Conservation (phyloP, 2,329 filamentous ascomycete species). For the Albifimbria verrucaria region DNA sequence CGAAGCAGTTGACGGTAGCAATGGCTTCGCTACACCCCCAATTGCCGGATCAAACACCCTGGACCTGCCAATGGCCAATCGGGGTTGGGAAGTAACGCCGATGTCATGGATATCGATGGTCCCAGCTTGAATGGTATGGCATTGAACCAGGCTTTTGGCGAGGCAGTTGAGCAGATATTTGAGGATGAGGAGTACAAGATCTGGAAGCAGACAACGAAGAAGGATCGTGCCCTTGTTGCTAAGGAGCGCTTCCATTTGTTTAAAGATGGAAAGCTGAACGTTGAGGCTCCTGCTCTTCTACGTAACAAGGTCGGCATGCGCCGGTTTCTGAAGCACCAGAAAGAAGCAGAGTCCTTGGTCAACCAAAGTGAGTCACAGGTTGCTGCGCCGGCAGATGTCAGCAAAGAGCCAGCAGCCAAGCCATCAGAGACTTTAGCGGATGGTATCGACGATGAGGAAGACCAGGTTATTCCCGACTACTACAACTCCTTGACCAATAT, state of each 20-base stretch:
- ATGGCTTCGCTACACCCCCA: constrained; percentile 82
- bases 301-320: constrained; percentile 87
- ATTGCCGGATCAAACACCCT: constrained; percentile 74
- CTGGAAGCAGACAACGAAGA: constrained; percentile 99
- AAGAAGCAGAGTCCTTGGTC: constrained; percentile 57
- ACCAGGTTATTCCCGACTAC: constrained; percentile 86
- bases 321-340: constrained; percentile 76
- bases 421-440: constrained; percentile 79
- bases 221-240: constrained; percentile 81
- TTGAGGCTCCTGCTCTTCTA: constrained; percentile 82
- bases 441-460: constrained; percentile 87
- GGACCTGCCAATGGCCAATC: constrained; percentile 65
- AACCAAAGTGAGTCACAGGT: constrained; percentile 33
- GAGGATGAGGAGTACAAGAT: constrained; percentile 95
- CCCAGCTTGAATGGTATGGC: constrained; percentile 65
- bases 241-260: constrained; percentile 86
- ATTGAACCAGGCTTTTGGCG: constrained; percentile 60
- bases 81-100: constrained; percentile 69
- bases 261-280: constrained; percentile 77
- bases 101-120: constrained; percentile 85
- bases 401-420: constrained; percentile 44
- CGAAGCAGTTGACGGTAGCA: constrained; percentile 75
- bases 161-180: constrained; percentile 70
- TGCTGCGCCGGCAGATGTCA: constrained; percentile 33
- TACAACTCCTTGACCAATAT: constrained; percentile 85